phyloP scores from a whole-genome alignment of 495 filamentous ascomycete genomes.

The Pseudomonodictys pantanalensis region DNA sequence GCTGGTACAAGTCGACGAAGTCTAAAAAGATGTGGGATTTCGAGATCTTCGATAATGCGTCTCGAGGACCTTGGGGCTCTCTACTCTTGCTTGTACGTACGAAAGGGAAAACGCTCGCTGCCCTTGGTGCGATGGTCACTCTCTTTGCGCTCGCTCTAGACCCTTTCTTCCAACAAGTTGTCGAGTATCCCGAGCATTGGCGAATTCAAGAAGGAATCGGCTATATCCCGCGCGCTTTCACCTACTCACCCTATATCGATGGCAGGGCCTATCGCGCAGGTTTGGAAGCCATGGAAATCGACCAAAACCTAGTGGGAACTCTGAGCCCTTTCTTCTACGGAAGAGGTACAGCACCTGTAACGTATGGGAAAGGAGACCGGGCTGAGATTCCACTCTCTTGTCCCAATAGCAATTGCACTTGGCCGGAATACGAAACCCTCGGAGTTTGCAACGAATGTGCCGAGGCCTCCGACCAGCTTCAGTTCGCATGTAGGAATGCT shows the following conservation, averaged over 20 bases:
- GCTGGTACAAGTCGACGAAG: conserved; percentile 18
- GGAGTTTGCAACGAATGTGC: conserved; percentile 21
- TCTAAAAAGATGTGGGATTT: conserved; percentile 33
- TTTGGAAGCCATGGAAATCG: neutral
- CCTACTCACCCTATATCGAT: neutral
- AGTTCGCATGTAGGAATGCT: neutral
- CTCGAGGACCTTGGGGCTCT: conserved; percentile 28
- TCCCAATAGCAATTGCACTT: conserved; percentile 30
- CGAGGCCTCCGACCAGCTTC: conserved; percentile 1
- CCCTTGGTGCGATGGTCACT: conserved; percentile 21
- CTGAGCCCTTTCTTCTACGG: conserved; percentile 11
- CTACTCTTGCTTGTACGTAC: conserved; percentile 22
- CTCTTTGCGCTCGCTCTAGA: conserved; percentile 27
- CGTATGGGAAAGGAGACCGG: conserved; percentile 16
- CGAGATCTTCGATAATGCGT: conserved; percentile 27
- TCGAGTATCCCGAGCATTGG: conserved; percentile 23
- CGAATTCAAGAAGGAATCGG: conserved; percentile 2
- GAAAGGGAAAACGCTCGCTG: conserved; percentile 19
- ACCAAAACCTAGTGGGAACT: neutral
- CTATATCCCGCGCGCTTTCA: neutral
- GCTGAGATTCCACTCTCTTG: conserved; percentile 17
- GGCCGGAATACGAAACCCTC: conserved; percentile 25
- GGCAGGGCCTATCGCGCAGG: neutral
- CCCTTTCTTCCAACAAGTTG: conserved; percentile 33
- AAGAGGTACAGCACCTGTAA: conserved; percentile 4